These are phyloP conservation scores for Nepenthes gracilis DNA, from an alignment of 148 eudicot genomes.

Conservation along the genomic window DNA sequence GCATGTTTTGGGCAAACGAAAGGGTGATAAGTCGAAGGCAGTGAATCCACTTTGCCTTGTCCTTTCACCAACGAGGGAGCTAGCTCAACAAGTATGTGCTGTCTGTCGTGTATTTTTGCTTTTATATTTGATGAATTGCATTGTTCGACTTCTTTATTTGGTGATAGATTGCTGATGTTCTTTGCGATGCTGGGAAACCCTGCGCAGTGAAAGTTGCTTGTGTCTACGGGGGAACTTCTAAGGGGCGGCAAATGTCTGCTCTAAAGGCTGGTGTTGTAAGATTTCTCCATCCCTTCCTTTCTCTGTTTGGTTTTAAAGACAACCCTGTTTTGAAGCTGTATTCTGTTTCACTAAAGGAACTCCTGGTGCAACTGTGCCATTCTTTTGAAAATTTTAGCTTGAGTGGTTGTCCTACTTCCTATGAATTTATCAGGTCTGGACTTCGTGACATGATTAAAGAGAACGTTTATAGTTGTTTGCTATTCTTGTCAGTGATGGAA, in stretches of 20 bases:
- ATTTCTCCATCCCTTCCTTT: not conserved
- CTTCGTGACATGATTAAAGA: too few relatives aligned
- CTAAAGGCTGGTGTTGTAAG: slow-evolving; percentile 90
- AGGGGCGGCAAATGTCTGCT: slow-evolving; percentile 77
- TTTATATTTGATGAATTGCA: not conserved
- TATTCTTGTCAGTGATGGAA: too few relatives aligned
- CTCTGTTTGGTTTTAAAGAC: not conserved
- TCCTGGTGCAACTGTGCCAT: too few relatives aligned
- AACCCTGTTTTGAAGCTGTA: not conserved
- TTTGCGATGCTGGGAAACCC: slow-evolving; percentile 70
- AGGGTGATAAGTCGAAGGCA: slow-evolving; percentile 32
- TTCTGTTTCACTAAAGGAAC: not conserved
- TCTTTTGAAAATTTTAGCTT: too few relatives aligned
- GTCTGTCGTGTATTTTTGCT: not conserved
- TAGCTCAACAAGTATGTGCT: slow-evolving; percentile 83
- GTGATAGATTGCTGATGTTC: slow-evolving; percentile 81
- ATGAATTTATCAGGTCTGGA: too few relatives aligned
- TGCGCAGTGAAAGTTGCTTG: slow-evolving; percentile 68
- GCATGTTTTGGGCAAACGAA: slow-evolving; percentile 60
- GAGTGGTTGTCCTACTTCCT: too few relatives aligned
- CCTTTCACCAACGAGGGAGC: slow-evolving; percentile 93
- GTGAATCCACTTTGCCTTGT: slow-evolving; percentile 78
- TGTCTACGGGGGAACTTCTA: slow-evolving; percentile 90
- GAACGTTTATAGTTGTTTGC: too few relatives aligned
- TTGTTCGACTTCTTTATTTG: not conserved